Conservation (phyloP, 306 rosid species). For the Crataegus laevigata region DNA sequence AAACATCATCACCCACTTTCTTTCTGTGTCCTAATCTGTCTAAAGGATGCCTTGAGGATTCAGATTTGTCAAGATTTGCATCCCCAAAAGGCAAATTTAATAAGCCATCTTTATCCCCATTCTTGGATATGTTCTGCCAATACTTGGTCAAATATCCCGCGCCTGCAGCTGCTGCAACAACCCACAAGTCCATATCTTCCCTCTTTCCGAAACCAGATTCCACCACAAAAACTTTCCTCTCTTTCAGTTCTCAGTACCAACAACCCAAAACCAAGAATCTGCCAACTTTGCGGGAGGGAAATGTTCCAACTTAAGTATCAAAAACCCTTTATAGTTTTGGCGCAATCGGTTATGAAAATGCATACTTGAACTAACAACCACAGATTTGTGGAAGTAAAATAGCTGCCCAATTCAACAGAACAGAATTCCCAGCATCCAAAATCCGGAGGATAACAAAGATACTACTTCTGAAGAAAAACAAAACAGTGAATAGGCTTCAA, state of each 20-base stretch:
- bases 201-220: slow-evolving; percentile 29
- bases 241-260: slow-evolving; percentile 24
- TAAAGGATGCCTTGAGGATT: slow-evolving; percentile 19
- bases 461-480: slow-evolving; percentile 10
- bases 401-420: slow-evolving; percentile 11
- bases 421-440: slow-evolving; percentile 7
- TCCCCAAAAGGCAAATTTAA: slow-evolving; percentile 30
- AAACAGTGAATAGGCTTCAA: slow-evolving; percentile 6
- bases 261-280: slow-evolving; percentile 11
- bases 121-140: slow-evolving; percentile 40
- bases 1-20: slow-evolving; percentile 23
- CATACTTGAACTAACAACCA: neutral
- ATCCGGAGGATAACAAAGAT: neutral
- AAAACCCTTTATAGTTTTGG: neutral
- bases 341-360: neutral
- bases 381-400: slow-evolving; percentile 8
- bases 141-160: slow-evolving; percentile 73
- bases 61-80: slow-evolving; percentile 30
- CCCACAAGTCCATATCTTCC: slow-evolving; percentile 73
- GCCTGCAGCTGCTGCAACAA: slow-evolving; percentile 74
- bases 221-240: slow-evolving; percentile 21
- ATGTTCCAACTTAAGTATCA: slow-evolving; percentile 6
- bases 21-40: slow-evolving; percentile 9
- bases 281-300: neutral
- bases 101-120: slow-evolving; percentile 16